phyloP scores from a whole-genome alignment of 1,139 yeast genomes.

The Meyerozyma sp. region DNA sequence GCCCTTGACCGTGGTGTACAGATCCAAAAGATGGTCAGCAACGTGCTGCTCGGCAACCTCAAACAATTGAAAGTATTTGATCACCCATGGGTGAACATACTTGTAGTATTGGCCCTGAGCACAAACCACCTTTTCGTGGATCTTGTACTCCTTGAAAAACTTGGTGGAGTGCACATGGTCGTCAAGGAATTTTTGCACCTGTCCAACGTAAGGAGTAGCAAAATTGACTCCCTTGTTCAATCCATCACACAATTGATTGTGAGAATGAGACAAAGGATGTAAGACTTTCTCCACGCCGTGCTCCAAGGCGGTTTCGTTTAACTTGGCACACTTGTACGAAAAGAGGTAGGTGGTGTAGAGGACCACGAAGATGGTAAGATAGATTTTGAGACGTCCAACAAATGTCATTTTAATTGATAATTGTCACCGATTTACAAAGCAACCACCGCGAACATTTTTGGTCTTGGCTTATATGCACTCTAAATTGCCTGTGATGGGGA shows the following conservation, averaged over 20 bases:
- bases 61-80: conserved; percentile 24
- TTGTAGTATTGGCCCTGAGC: conserved; percentile 15
- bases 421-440: background rate
- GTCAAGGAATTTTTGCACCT: conserved; percentile 28
- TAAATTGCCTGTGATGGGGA: background rate
- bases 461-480: background rate
- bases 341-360: conserved; percentile 35
- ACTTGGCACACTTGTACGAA: conserved; percentile 36
- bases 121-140: conserved; percentile 22
- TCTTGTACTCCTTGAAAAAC: conserved; percentile 27
- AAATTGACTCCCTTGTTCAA: conserved; percentile 25
- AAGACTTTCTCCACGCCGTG: conserved; percentile 23
- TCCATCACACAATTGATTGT: conserved; percentile 30
- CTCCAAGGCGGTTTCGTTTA: conserved; percentile 27
- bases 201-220: conserved; percentile 27
- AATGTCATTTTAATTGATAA: background rate
- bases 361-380: conserved; percentile 23
- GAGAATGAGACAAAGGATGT: conserved; percentile 37
- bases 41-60: conserved; percentile 27
- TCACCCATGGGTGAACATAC: conserved; percentile 24
- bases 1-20: conserved; percentile 12
- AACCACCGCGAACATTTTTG: background rate
- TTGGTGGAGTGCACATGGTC: conserved; percentile 32
- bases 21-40: conserved; percentile 14
- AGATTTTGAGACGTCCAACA: conserved; percentile 16